Percentiles rank a stretch among this genome's conserved stretches.
These are phyloP conservation scores for Coemansia sp. DNA, from an alignment of 192 early-diverging fungal species.

Conservation along the genomic window DNA sequence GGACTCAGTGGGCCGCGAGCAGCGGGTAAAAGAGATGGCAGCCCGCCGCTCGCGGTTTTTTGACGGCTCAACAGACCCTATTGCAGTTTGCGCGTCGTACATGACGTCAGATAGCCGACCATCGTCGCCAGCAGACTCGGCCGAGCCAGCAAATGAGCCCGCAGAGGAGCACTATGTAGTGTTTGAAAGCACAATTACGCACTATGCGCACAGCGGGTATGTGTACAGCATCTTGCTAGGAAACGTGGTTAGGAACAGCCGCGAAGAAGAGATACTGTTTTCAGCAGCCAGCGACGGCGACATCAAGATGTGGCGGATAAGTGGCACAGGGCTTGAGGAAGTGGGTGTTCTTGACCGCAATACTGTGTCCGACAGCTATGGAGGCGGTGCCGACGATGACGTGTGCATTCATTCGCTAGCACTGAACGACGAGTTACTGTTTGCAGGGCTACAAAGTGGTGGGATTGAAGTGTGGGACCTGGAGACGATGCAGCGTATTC, in stretches of 20 bases:
- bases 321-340: conserved; percentile 17
- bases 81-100: conserved; percentile 22
- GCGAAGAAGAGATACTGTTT: conserved; percentile 22
- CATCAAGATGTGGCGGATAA: conserved; percentile 54
- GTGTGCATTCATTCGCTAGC: conserved; percentile 62
- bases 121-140: conserved; percentile 20
- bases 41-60: conserved; percentile 40
- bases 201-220: conserved; percentile 71
- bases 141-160: neutral
- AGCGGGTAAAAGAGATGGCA: conserved; percentile 12
- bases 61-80: conserved; percentile 16
- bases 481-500: conserved; percentile 62
- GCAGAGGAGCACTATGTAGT: conserved; percentile 56
- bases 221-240: conserved; percentile 64
- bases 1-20: conserved; percentile 7
- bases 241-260: neutral
- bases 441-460: conserved; percentile 73
- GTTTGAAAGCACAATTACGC: conserved; percentile 53
- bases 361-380: neutral
- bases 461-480: conserved; percentile 73
- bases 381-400: conserved; percentile 30
- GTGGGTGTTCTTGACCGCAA: conserved; percentile 31
- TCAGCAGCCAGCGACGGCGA: conserved; percentile 69
- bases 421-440: conserved; percentile 65
- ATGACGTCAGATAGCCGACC: conserved; percentile 7